Evolutionary conservation across 257 asterid species (phyloP).

Genomic region (Craterostigma plantagineum): DNA sequence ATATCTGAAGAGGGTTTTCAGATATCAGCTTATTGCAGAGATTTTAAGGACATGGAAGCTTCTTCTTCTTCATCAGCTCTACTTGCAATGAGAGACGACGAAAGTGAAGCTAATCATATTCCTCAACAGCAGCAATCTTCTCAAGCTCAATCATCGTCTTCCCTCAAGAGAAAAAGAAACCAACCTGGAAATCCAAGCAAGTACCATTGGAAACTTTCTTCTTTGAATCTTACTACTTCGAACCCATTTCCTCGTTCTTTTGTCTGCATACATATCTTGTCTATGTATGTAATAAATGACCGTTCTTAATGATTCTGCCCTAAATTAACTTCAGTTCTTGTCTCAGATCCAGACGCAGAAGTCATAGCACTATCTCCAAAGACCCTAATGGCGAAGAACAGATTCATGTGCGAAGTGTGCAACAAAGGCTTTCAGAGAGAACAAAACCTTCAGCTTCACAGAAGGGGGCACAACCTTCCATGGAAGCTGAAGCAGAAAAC

Average conservation of each 20-base stretch:
- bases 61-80: constrained; percentile 28
- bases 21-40: neutral
- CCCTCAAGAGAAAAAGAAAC: constrained; percentile 34
- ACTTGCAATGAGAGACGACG: constrained; percentile 24
- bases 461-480: constrained; percentile 72
- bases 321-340: neutral
- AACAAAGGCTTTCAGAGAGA: constrained; percentile 76
- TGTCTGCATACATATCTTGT: constrained; percentile 2
- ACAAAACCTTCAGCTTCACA: constrained; percentile 71
- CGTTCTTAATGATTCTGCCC: neutral
- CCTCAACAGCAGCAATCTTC: constrained; percentile 18
- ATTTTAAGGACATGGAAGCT: constrained; percentile 19
- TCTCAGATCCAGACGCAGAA: constrained; percentile 60
- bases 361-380: constrained; percentile 61
- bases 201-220: constrained; percentile 14
- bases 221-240: constrained; percentile 1
- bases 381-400: constrained; percentile 71
- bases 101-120: constrained; percentile 15
- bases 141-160: constrained; percentile 9
- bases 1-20: neutral
- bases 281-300: neutral
- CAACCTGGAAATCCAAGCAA: constrained; percentile 78
- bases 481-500: constrained; percentile 63
- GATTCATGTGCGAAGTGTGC: constrained; percentile 70
- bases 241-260: neutral